phyloP scores from a whole-genome alignment of 139 green algal species.

The Tetradesmus obliquus region DNA sequence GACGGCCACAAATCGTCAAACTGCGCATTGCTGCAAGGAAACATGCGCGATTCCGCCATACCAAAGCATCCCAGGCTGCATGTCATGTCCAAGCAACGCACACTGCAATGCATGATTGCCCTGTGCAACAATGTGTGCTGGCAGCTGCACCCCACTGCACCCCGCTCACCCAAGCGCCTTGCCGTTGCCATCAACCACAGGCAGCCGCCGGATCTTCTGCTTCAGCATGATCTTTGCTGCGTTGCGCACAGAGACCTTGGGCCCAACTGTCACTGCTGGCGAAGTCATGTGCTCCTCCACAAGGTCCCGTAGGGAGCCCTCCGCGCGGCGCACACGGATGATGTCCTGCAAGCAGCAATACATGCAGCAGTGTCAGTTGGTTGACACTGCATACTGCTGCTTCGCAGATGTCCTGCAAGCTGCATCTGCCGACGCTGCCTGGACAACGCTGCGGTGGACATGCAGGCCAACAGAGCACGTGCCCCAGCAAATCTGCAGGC shows the following conservation, averaged over 20 bases:
- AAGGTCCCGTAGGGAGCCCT: conserved; percentile 55
- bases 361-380: neutral
- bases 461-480: neutral
- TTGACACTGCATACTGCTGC: no score
- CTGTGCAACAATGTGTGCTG: neutral
- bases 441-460: neutral
- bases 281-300: conserved; percentile 74
- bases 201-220: conserved; percentile 76
- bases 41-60: neutral
- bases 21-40: neutral
- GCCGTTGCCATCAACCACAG: conserved; percentile 71
- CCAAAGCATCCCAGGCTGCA: no score
- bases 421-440: no score
- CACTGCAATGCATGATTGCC: neutral
- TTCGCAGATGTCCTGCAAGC: neutral
- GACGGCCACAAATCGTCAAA: no score
- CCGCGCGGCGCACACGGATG: conserved; percentile 66
- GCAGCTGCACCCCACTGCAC: neutral
- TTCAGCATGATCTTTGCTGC: conserved; percentile 77
- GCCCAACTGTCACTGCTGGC: conserved; percentile 66
- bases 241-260: conserved; percentile 55
- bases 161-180: conserved; percentile 52
- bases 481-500: neutral
- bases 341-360: conserved; percentile 61
- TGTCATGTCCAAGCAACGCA: neutral